These are phyloP conservation scores for Hymenoscyphus salicellus DNA, from an alignment of 2,329 filamentous ascomycete genomes.

Conservation along the genomic window DNA sequence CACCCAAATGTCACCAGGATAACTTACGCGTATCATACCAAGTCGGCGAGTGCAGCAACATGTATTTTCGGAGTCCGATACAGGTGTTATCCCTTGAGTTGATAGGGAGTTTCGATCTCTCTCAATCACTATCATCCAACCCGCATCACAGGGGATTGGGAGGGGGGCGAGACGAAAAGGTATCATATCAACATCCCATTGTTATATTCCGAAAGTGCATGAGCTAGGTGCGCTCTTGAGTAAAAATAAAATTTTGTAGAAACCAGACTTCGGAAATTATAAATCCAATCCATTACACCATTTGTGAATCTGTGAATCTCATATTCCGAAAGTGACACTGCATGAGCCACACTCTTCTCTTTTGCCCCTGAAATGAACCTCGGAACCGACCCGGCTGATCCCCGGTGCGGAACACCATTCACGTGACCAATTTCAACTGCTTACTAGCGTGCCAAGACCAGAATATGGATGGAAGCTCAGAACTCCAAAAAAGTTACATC, in stretches of 20 bases:
- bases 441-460: slow-evolving; percentile 23
- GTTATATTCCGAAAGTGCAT: too few relatives aligned
- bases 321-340: background rate
- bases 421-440: background rate
- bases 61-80: background rate
- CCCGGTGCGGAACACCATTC: background rate
- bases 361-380: slow-evolving; percentile 1
- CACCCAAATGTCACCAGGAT: background rate
- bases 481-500: slow-evolving; percentile 22
- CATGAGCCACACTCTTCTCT: background rate
- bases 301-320: too few relatives aligned
- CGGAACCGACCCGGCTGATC: background rate
- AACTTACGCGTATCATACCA: background rate
- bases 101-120: too few relatives aligned
- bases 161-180: too few relatives aligned
- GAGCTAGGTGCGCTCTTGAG: too few relatives aligned
- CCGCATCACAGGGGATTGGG: too few relatives aligned
- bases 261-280: too few relatives aligned
- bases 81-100: background rate
- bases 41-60: background rate
- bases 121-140: background rate
- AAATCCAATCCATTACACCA: too few relatives aligned
- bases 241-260: too few relatives aligned
- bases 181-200: too few relatives aligned
- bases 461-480: slow-evolving; percentile 11